phyloP scores from a whole-genome alignment of 352 stramenopile species.

The Blastocystis sp. region DNA sequence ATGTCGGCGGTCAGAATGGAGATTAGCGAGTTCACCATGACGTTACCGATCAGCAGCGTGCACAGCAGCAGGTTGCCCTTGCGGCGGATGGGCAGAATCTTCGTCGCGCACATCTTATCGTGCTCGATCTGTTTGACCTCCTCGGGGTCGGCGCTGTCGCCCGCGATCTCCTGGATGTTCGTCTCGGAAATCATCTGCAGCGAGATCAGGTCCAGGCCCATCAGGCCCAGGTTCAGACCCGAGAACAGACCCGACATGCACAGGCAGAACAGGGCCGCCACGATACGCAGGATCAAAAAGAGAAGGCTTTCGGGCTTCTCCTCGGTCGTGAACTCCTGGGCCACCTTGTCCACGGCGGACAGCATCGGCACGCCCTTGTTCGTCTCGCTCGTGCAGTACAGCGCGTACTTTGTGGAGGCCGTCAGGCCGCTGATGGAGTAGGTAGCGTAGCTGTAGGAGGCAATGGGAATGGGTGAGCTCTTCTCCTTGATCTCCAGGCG shows the following conservation, averaged over 20 bases:
- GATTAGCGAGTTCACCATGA: constrained; percentile 90
- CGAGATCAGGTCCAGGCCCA: constrained; percentile 92
- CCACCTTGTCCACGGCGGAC: constrained; percentile 15
- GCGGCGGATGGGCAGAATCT: constrained; percentile 83
- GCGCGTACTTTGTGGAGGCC: neutral
- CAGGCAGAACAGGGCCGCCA: constrained; percentile 75
- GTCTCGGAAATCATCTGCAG: constrained; percentile 90
- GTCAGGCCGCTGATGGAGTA: neutral
- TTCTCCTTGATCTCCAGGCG: neutral
- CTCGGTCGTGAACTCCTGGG: neutral
- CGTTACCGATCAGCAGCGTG: constrained; percentile 92
- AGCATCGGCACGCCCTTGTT: neutral
- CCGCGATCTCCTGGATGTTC: constrained; percentile 78
- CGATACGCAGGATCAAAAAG: neutral
- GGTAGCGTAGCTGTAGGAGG: neutral
- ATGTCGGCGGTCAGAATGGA: constrained; percentile 91
- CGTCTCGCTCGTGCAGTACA: constrained; percentile 49
- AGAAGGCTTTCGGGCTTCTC: neutral
- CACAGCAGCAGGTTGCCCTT: constrained; percentile 93
- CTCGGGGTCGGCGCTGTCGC: constrained; percentile 70
- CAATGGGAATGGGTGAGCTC: neutral
- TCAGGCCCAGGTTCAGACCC: constrained; percentile 89
- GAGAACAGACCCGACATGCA: constrained; percentile 85
- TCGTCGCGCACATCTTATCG: constrained; percentile 75
- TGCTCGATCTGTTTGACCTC: constrained; percentile 71